These are phyloP conservation scores for Cladophialophora exuberans DNA, from an alignment of 2,329 filamentous ascomycete species.

Conservation along the genomic window DNA sequence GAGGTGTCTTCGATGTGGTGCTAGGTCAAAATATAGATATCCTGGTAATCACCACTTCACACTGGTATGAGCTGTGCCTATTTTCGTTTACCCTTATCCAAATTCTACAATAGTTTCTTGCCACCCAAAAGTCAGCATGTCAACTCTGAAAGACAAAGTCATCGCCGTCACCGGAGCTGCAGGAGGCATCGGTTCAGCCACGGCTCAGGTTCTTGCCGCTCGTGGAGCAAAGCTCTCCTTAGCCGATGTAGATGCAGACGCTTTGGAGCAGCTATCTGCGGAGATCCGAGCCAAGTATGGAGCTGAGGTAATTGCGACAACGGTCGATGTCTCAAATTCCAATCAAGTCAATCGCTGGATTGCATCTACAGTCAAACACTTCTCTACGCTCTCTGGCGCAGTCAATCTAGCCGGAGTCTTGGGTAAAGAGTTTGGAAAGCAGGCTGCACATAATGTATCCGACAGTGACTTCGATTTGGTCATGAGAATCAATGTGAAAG, in stretches of 20 bases:
- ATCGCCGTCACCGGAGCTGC: constrained; percentile 55
- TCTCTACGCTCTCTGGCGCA: constrained; percentile 32
- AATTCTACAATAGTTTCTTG: not conserved
- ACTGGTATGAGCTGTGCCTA: no score
- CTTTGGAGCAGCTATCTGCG: constrained; percentile 34
- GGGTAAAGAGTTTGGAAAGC: constrained; percentile 13
- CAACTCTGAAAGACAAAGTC: constrained; percentile 40
- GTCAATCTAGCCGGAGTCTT: constrained; percentile 17
- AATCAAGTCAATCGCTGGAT: constrained; percentile 40
- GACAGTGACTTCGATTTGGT: constrained; percentile 42
- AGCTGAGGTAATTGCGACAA: constrained; percentile 3
- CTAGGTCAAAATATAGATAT: no score
- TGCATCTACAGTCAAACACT: constrained; percentile 38
- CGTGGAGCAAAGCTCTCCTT: constrained; percentile 53
- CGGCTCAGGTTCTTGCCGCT: constrained; percentile 48
- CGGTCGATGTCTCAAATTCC: constrained; percentile 38
- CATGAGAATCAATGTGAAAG: constrained; percentile 45
- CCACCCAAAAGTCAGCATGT: no score
- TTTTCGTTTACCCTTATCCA: no score
- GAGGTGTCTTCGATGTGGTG: no score
- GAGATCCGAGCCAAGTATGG: constrained; percentile 1
- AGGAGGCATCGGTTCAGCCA: constrained; percentile 56
- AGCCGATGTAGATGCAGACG: constrained; percentile 48
- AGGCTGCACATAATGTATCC: constrained; percentile 14
- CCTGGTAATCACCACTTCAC: no score